Percentiles rank a stretch among this genome's conserved stretches.
These are phyloP conservation scores for Pascua sp. DNA, from an alignment of 1,284 basidiomycete genomes.

Conservation along the genomic window DNA sequence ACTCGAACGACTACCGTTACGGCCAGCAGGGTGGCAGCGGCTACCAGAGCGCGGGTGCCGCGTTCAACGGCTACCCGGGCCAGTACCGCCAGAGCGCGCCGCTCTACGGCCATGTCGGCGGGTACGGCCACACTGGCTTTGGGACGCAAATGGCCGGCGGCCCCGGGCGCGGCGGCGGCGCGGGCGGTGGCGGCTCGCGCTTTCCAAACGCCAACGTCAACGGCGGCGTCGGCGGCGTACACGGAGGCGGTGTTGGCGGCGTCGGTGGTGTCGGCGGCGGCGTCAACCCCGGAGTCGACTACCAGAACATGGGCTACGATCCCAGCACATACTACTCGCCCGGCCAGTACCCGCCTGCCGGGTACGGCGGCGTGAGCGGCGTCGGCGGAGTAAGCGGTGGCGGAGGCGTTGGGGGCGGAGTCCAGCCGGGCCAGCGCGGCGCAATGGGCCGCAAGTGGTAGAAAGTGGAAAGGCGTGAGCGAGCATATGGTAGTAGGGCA, in stretches of 20 bases:
- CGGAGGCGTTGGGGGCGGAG: too few relatives aligned
- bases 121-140: constrained; percentile 16
- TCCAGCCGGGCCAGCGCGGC: too few relatives aligned
- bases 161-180: too few relatives aligned
- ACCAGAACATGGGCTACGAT: constrained; percentile 13
- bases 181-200: too few relatives aligned
- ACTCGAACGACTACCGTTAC: constrained; percentile 8
- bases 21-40: not conserved
- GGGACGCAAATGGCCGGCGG: constrained; percentile 16
- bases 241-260: too few relatives aligned
- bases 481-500: too few relatives aligned
- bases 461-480: too few relatives aligned
- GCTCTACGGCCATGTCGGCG: constrained; percentile 8
- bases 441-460: too few relatives aligned
- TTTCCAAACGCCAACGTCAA: too few relatives aligned
- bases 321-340: constrained; percentile 11
- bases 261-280: too few relatives aligned
- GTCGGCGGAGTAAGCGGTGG: not conserved
- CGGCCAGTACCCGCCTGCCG: not conserved
- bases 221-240: too few relatives aligned
- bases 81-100: constrained; percentile 9
- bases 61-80: constrained; percentile 9
- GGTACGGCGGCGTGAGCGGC: not conserved
- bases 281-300: constrained; percentile 5
- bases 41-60: constrained; percentile 5